phyloP scores from a whole-genome alignment of 2,329 filamentous ascomycete species.

The Pyrenophora graminea region DNA sequence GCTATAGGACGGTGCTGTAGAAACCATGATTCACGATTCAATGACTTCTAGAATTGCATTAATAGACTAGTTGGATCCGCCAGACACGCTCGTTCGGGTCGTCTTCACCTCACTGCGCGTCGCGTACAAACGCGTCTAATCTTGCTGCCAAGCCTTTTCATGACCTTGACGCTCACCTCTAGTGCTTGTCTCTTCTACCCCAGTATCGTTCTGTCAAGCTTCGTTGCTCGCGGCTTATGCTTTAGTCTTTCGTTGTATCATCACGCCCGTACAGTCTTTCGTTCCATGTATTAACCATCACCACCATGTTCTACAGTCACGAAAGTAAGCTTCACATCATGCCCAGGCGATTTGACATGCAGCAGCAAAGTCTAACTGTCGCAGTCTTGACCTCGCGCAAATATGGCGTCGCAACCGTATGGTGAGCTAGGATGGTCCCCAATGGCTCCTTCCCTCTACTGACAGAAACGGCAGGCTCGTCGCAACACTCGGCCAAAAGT shows the following conservation, averaged over 20 bases:
- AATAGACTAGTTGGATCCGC: slow-evolving; percentile 6
- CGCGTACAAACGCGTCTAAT: slow-evolving; percentile 18
- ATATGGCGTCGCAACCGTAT: slow-evolving; percentile 93
- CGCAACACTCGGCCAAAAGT: slow-evolving; percentile 80
- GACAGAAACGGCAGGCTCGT: slow-evolving; percentile 69
- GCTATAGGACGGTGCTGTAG: slow-evolving; percentile 9
- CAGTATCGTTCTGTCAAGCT: background rate
- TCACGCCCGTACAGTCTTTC: slow-evolving; percentile 1
- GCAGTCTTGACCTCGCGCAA: slow-evolving; percentile 79
- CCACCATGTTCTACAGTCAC: slow-evolving; percentile 89
- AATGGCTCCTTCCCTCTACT: slow-evolving; percentile 17
- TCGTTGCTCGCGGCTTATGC: background rate
- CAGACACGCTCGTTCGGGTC: background rate
- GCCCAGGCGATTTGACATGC: background rate
- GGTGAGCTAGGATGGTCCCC: slow-evolving; percentile 61
- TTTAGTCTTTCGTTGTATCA: slow-evolving; percentile 6
- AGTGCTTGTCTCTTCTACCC: background rate
- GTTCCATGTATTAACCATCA: slow-evolving; percentile 22
- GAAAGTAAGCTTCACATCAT: slow-evolving; percentile 66
- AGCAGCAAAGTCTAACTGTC: slow-evolving; percentile 23
- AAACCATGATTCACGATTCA: slow-evolving; percentile 23
- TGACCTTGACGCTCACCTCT: slow-evolving; percentile 3
- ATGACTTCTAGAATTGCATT: slow-evolving; percentile 22
- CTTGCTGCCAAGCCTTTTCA: slow-evolving; percentile 17
- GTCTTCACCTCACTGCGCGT: slow-evolving; percentile 28